phyloP scores from a whole-genome alignment of 768 basidiomycete genomes.

The Tephrocybe rancida region DNA sequence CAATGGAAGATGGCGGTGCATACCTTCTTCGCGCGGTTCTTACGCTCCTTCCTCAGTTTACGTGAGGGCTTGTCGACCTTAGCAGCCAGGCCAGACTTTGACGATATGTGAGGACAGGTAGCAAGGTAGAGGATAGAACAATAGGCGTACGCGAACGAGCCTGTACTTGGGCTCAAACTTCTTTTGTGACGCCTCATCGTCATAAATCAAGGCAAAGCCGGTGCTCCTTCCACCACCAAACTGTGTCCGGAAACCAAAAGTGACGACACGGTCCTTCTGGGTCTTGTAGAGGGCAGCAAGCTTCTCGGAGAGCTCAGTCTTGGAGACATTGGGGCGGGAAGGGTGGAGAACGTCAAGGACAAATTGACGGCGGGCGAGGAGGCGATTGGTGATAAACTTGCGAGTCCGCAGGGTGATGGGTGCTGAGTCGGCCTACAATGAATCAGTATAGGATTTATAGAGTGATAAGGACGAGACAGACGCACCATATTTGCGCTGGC shows the following conservation, averaged over 20 bases:
- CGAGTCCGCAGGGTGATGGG: constrained; percentile 96
- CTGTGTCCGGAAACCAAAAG: constrained; percentile 92
- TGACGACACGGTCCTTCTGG: constrained; percentile 86
- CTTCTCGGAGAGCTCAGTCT: constrained; percentile 89
- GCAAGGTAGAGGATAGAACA: background rate
- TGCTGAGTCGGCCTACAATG: constrained; percentile 66
- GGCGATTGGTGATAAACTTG: constrained; percentile 99
- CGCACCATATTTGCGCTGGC: constrained; percentile 21
- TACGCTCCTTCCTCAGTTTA: constrained; percentile 98
- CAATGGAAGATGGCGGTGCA: background rate
- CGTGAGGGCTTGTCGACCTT: constrained; percentile 93
- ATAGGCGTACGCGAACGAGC: constrained; percentile 80
- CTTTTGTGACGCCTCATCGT: constrained; percentile 91
- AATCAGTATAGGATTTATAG: constrained; percentile 13
- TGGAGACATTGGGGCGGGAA: constrained; percentile 92
- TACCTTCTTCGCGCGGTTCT: constrained; percentile 99
- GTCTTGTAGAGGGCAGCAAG: constrained; percentile 93
- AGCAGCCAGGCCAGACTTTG: constrained; percentile 62
- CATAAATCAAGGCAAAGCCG: constrained; percentile 97
- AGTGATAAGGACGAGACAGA: background rate
- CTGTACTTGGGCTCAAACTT: constrained; percentile 98
- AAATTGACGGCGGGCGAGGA: constrained; percentile 95
- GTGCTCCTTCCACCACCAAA: constrained; percentile 99
- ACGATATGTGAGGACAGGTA: background rate
- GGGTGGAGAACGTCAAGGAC: constrained; percentile 95